These are phyloP conservation scores for Hypoxylon rubiginosum DNA, from an alignment of 2,329 filamentous ascomycete species.

Conservation along the genomic window DNA sequence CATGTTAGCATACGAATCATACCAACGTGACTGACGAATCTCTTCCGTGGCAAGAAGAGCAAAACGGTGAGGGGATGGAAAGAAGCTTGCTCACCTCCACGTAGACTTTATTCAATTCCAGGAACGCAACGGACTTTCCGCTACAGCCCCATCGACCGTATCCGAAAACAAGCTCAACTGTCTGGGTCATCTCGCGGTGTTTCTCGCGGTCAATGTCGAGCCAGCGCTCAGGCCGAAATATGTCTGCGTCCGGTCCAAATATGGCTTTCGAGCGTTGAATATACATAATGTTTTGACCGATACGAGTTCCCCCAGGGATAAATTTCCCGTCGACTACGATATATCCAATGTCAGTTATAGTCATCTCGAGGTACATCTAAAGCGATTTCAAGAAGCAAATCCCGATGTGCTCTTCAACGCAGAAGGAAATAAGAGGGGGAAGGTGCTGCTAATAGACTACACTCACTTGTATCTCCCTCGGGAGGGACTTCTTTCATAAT, in stretches of 20 bases:
- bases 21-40: no score
- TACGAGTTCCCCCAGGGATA: conserved; percentile 52
- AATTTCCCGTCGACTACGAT: conserved; percentile 40
- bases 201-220: conserved; percentile 47
- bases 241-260: conserved; percentile 50
- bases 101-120: conserved; percentile 59
- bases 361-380: not conserved
- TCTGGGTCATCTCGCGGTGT: conserved; percentile 50
- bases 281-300: conserved; percentile 51
- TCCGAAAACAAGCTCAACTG: conserved; percentile 57
- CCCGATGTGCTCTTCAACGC: not conserved
- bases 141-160: conserved; percentile 57
- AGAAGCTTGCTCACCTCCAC: conserved; percentile 59
- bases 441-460: no score
- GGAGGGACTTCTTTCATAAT: conserved; percentile 49
- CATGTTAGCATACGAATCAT: conserved; percentile 9
- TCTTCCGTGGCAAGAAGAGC: not conserved
- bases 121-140: conserved; percentile 58
- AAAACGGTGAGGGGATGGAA: not conserved
- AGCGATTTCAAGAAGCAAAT: not conserved
- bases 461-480: conserved; percentile 48
- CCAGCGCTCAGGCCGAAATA: conserved; percentile 54
- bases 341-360: not conserved
- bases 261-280: conserved; percentile 47
- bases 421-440: not conserved